Evolutionary conservation across 2,329 filamentous ascomycete genomes (phyloP), one percentile per base, ranked within the genome.

Genomic region (Fusarium secorum): DNA sequence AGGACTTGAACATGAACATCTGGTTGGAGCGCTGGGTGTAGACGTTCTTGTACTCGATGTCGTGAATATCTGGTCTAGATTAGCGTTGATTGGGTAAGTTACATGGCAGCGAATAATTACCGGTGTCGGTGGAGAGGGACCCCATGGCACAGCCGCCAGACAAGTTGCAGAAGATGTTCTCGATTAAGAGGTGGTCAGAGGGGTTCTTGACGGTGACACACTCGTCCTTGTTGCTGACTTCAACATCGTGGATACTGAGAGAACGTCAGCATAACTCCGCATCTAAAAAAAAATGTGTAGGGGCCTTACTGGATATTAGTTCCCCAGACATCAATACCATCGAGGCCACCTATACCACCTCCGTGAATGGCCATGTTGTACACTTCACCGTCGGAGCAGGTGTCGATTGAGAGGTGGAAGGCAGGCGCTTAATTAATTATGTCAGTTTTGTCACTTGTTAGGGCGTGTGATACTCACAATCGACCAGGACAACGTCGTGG

Each of bases 1-100:
- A 67, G 0, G 71, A 74, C 38, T 74, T 74, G 68, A 74, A 73
- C 71, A 74, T 74, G 57, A 65, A 74, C 71, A 74, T 74, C 38
- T 74, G 71, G 55, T 74, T 74, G 10, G 68, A 70, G 11, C 64
- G 64, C 6, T 74, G 71, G 1, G 71, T 71, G 38, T 74, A 74
- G 20, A 74, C 60, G n/a, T 74, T 74, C 13, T 32, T 70, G 54
- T 74, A 74, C n/a, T 67, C 58, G 22, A 74, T 60, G 20, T 74
- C 62, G 35, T 64, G 59, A 8, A 74, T 73, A 22, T 58, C 70
- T 49, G 0, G 4, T 11, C 4, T 11, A 14, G 4, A 7, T 49
- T 24, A 49, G 28, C 8, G 5, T 10, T 18, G 11, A 7, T 14
- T 2, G 5, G 11, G 7, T 7, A 18, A 5, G 2, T 13, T 0